Evolutionary conservation across 2,329 filamentous ascomycete genomes (phyloP).

Genomic region (Pezicula carpinea): DNA sequence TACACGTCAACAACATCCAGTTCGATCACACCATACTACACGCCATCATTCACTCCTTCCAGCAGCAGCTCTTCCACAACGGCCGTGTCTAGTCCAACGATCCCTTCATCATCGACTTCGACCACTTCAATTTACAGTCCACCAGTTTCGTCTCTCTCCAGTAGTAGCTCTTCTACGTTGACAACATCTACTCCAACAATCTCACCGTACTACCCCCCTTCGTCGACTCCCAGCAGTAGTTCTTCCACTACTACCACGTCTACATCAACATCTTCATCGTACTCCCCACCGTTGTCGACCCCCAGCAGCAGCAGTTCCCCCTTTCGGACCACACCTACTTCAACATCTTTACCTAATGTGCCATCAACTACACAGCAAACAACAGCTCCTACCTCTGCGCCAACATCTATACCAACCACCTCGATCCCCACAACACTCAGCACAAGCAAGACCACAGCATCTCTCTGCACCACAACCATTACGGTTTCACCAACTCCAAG

Average conservation of each 20-base stretch:
- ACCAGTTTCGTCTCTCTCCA: no score
- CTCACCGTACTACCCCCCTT: constrained; percentile 8
- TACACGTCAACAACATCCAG: no score
- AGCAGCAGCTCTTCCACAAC: not conserved
- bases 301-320: constrained; percentile 3
- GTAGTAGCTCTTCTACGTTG: not conserved
- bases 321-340: constrained; percentile 18
- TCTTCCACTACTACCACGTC: constrained; percentile 15
- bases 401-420: no score
- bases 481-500: constrained; percentile 33
- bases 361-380: no score
- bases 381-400: no score
- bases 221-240: not conserved
- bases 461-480: constrained; percentile 44
- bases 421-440: not conserved
- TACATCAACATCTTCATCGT: constrained; percentile 11
- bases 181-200: constrained; percentile 5
- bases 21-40: not conserved
- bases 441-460: constrained; percentile 31
- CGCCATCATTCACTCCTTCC: not conserved
- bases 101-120: not conserved
- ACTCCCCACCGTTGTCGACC: constrained; percentile 4
- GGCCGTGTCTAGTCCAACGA: not conserved
- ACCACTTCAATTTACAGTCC: not conserved
- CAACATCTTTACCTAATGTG: constrained; percentile 2